Conservation (phyloP, 1,139 yeast species). For the Ogataea hybrid region DNA sequence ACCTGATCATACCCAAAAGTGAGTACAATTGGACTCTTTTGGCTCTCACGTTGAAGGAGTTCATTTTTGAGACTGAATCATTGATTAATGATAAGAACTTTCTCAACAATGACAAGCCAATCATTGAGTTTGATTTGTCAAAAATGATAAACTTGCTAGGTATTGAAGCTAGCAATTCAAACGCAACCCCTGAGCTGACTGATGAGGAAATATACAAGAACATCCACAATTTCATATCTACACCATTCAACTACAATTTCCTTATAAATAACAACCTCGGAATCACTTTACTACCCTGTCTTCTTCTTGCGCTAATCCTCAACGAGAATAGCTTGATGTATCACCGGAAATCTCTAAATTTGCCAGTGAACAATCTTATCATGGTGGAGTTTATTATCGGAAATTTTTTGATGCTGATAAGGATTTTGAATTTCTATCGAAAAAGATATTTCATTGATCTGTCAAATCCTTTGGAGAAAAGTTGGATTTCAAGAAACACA, state of each 20-base stretch:
- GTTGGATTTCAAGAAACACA: not conserved
- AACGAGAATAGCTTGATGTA: conserved; percentile 21
- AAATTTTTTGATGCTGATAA: conserved; percentile 25
- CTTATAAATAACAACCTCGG: conserved; percentile 44
- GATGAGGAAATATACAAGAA: conserved; percentile 20
- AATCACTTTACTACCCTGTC: conserved; percentile 44
- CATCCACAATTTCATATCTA: conserved; percentile 23
- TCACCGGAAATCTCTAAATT: conserved; percentile 21
- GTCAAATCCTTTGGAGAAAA: conserved; percentile 15
- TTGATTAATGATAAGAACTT: conserved; percentile 21
- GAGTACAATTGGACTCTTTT: conserved; percentile 43
- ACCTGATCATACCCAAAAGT: conserved; percentile 40
- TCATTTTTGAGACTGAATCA: conserved; percentile 30
- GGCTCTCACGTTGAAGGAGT: conserved; percentile 41
- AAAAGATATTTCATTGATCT: conserved; percentile 20
- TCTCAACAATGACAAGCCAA: conserved; percentile 22
- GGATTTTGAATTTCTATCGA: conserved; percentile 24
- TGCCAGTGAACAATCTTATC: conserved; percentile 23
- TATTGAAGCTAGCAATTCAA: conserved; percentile 14
- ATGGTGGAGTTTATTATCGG: conserved; percentile 27
- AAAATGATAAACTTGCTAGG: conserved; percentile 15
- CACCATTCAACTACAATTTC: conserved; percentile 31
- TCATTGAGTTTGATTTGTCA: conserved; percentile 20
- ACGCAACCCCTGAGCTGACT: conserved; percentile 5
- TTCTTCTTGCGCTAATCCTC: conserved; percentile 37